phyloP scores from a whole-genome alignment of 225 moss, liverwort and hornwort genomes.

The Antitrichia curtipendula region DNA sequence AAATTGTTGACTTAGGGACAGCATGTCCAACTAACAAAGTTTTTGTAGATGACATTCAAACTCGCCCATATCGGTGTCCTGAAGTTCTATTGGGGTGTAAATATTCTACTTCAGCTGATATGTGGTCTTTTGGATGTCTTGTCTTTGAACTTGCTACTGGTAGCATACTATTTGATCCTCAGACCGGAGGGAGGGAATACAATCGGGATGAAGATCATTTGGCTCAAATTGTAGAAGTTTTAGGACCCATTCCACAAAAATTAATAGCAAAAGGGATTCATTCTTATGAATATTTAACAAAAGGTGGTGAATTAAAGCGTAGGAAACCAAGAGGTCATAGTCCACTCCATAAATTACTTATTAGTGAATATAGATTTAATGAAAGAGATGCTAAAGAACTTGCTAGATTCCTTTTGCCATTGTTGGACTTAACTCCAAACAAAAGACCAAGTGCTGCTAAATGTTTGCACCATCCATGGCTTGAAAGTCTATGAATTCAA shows the following conservation, averaged over 20 bases:
- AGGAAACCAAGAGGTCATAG: slow-evolving; percentile 36
- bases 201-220: slow-evolving; percentile 59
- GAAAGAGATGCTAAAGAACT: slow-evolving; percentile 48
- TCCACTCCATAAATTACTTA: slow-evolving; percentile 44
- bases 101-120: slow-evolving; percentile 54
- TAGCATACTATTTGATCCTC: slow-evolving; percentile 63
- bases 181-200: slow-evolving; percentile 23
- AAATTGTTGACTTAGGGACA: slow-evolving; percentile 82
- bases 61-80: slow-evolving; percentile 68
- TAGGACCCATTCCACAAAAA: slow-evolving; percentile 58
- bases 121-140: slow-evolving; percentile 87
- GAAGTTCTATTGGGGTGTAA: slow-evolving; percentile 62
- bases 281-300: slow-evolving; percentile 47
- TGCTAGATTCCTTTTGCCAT: slow-evolving; percentile 23
- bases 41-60: slow-evolving; percentile 60
- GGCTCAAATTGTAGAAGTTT: slow-evolving; percentile 62
- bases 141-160: slow-evolving; percentile 82
- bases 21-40: slow-evolving; percentile 64
- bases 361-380: slow-evolving; percentile 43
- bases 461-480: slow-evolving; percentile 54
- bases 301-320: slow-evolving; percentile 45
- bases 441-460: slow-evolving; percentile 42
- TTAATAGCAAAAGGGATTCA: slow-evolving; percentile 21
- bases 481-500: neutral
- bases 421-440: slow-evolving; percentile 51